A percentile compares a stretch with the other conserved stretches of the same genome.
Evolutionary conservation across 371 early-diverging fungal species (phyloP).

Genomic region (Synchytrium microbalum): DNA sequence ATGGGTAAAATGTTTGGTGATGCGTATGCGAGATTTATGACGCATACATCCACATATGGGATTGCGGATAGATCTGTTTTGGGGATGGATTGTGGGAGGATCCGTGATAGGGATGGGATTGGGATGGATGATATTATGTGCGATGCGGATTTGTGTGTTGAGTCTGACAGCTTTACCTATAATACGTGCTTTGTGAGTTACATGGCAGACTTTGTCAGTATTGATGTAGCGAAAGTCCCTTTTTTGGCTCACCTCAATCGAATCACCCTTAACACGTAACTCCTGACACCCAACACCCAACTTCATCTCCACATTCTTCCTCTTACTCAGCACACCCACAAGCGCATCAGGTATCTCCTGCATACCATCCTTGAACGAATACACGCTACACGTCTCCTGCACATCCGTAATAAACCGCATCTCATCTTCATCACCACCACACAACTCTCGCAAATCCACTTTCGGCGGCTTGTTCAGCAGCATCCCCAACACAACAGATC

Average conservation of each 20-base stretch:
- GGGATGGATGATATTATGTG: neutral
- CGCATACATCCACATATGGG: conserved; percentile 70
- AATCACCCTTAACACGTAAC: neutral
- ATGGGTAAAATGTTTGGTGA: conserved; percentile 39
- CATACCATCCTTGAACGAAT: conserved; percentile 74
- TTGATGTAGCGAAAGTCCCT: no score
- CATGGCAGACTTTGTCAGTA: no score
- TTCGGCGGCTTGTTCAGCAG: conserved; percentile 16
- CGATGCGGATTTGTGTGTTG: conserved; percentile 7
- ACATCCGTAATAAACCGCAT: conserved; percentile 47
- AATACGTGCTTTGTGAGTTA: neutral
- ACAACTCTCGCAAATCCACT: neutral
- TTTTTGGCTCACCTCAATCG: neutral
- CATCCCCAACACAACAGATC: conserved; percentile 50
- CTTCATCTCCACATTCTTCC: conserved; percentile 13
- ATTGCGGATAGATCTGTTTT: conserved; percentile 36
- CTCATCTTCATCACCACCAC: conserved; percentile 43
- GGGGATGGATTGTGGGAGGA: conserved; percentile 20
- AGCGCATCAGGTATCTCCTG: conserved; percentile 59
- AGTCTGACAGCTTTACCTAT: conserved; percentile 25
- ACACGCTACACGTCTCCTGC: conserved; percentile 47
- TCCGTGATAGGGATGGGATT: neutral
- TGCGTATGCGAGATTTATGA: conserved; percentile 73
- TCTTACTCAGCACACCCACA: conserved; percentile 31
- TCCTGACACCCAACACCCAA: conserved; percentile 5